phyloP scores from a whole-genome alignment of 352 stramenopile species.

The Aphanomyces stellatus region DNA sequence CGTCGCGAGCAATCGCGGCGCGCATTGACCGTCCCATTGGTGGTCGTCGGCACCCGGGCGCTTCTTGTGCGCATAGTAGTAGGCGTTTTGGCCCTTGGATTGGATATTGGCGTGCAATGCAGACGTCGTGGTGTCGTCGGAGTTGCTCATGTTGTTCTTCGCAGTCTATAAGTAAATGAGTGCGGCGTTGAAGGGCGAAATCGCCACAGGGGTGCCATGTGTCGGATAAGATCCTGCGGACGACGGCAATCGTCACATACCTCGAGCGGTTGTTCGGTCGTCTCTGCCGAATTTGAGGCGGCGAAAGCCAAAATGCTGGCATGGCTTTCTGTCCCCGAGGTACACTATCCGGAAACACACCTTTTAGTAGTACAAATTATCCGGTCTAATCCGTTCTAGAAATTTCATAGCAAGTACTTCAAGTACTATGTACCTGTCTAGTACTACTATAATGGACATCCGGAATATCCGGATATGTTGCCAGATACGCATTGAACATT shows the following conservation, averaged over 20 bases:
- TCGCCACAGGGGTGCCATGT: no score
- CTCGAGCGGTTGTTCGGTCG: neutral
- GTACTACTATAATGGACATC: neutral
- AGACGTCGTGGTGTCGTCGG: conserved; percentile 23
- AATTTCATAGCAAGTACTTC: neutral
- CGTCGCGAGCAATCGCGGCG: conserved; percentile 60
- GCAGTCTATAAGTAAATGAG: neutral
- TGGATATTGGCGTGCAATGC: conserved; percentile 78
- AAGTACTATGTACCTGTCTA: neutral
- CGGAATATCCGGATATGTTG: neutral
- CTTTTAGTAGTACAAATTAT: neutral
- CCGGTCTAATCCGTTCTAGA: neutral
- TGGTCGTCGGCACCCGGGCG: conserved; percentile 69
- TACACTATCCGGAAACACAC: neutral
- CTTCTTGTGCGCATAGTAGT: conserved; percentile 85
- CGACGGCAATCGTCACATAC: no score
- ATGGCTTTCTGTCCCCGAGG: neutral
- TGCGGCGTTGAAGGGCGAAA: no score
- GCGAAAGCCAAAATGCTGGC: neutral
- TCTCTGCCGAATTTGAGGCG: no score
- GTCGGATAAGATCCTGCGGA: no score
- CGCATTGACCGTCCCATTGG: conserved; percentile 73
- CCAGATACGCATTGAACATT: no score
- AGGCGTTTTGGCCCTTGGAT: conserved; percentile 74
- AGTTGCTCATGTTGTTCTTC: neutral